Base-by-base conservation (phyloP, 176 grass and related monocot species). In the Carex scoparia region DNA sequence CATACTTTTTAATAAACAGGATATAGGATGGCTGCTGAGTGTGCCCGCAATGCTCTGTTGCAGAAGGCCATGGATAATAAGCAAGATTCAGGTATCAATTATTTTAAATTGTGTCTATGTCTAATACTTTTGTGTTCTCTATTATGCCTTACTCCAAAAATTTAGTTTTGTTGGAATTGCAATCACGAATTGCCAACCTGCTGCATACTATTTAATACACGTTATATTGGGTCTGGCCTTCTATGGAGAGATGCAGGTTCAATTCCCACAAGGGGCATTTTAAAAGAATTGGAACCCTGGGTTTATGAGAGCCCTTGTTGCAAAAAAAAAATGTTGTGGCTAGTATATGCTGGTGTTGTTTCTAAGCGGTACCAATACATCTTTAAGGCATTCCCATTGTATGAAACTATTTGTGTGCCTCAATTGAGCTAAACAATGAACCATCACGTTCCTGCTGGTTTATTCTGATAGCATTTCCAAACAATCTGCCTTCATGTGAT, bases 1-100 rank as follows among this genome's bases (percentile, higher is more conserved):
- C 38, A 59, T 72, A 55, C 27, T 16, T 16, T 58, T 18, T 58
- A 33, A 44, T 23, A 85, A 46, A 60, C 76, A 98, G 93, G 95
- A 48, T 98, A 85, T 86, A 92, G 95, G 91, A 91, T 98, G 93
- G 95, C 93, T 88, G 83, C 56, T 79, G 91, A 95, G 11, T 98
- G 95, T 81, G 95, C 93, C 69, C 89, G 91, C 64, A 80, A 89
- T 85, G 89, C 88, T 88, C 86, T 98, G 40, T 61, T 94, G 64
- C 63, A 86, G 77, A 98, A 78, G 88, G 89, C 91, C 73, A 95
- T 90, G 88, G 95, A 98, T 86, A 94, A 98, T 80, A 98, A 92
- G 72, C 86, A 98, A 71, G 90, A 98, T 86, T 59, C 91, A 94
- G 95, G 95, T 94, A 62, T 55, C 9, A 61, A 19, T 65, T 53